A percentile compares a stretch with the other conserved stretches of the same genome.
phyloP scores from a whole-genome alignment of 2,329 filamentous ascomycete species.

The Aspergillus sclerotialis region DNA sequence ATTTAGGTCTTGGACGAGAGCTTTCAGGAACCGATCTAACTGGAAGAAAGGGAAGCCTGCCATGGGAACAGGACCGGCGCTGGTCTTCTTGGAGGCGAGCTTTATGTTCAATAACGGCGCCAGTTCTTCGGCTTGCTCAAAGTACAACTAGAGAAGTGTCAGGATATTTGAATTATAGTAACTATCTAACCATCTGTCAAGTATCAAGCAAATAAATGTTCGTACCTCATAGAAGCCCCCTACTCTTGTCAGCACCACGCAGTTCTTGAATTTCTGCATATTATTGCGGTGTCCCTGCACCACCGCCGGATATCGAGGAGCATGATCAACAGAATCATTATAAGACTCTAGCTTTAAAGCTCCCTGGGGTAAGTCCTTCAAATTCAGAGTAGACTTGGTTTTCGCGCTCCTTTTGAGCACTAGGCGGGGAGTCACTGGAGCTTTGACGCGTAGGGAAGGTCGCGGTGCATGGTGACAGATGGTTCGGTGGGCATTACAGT shows the following conservation, averaged over 20 bases:
- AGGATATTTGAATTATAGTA: slow-evolving; percentile 2
- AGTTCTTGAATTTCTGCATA: slow-evolving; percentile 85
- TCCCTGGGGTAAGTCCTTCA: slow-evolving; percentile 52
- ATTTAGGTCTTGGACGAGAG: slow-evolving; percentile 82
- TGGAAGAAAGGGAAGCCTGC: slow-evolving; percentile 92
- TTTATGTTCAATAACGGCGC: slow-evolving; percentile 84
- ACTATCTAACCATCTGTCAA: neutral
- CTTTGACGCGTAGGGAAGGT: slow-evolving; percentile 11
- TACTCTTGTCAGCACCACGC: slow-evolving; percentile 83
- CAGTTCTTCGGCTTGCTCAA: slow-evolving; percentile 86
- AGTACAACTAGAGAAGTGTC: slow-evolving; percentile 59
- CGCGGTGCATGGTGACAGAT: slow-evolving; percentile 25
- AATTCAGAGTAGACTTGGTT: slow-evolving; percentile 29
- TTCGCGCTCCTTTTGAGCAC: slow-evolving; percentile 26
- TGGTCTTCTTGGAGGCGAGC: slow-evolving; percentile 73
- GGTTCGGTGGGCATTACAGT: slow-evolving; percentile 17
- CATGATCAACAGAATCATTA: slow-evolving; percentile 38
- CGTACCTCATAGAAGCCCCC: slow-evolving; percentile 85
- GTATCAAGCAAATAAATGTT: neutral
- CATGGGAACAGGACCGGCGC: slow-evolving; percentile 75
- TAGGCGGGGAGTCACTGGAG: slow-evolving; percentile 7
- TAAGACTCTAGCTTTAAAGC: slow-evolving; percentile 39
- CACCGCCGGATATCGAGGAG: slow-evolving; percentile 72
- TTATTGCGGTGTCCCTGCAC: slow-evolving; percentile 79
- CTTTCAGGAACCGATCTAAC: slow-evolving; percentile 85